Evolutionary conservation across 2,329 filamentous ascomycete species (phyloP), one percentile per base, ranked within the genome.

Genomic region (Pyrenochaeta sp.): DNA sequence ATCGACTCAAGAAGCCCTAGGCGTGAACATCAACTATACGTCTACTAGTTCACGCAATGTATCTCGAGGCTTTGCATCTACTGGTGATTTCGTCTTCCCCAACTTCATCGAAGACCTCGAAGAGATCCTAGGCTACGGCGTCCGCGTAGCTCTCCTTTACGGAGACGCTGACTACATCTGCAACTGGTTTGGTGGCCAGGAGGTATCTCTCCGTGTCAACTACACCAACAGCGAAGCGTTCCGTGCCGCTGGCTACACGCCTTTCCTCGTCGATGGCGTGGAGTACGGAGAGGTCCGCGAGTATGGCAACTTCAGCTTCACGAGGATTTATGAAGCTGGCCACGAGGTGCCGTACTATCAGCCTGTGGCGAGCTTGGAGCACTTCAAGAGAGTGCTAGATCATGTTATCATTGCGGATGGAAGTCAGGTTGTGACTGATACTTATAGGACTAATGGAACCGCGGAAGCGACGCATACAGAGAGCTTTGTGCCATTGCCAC

Each of bases 181-280:
- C 76, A 86, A 86, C 69, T 86, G 90, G 86, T 81, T 90, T 65
- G 92, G 92, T 19, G 91, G 91, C 27, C 84, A 95, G 76, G 89
- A 89, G 5, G 83, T 91, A 44, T 90, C 88, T 2, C 81, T 77
- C 3, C 82, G 83, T 6, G 76, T 91, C 0, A 69, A 74, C 34
- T 89, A 89, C 66, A 76, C 80, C 0, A 71, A 78, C 8, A 76
- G 79, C 42, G 68, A 75, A 5, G 67, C 74, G 2, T 95, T 94
- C 73, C 78, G 82, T 1, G 77, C 80, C 0, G 88, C 91, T 0
- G 91, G 90, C 0, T 95, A 94, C 75, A 86, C 90, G 37, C 90
- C 91, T 67, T 84, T 83, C 43, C 80, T 85, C 10, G 88, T 90
- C 73, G 86, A 87, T 70, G 90, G 86, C 50, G 39, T 80, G 24